A percentile compares a stretch with the other conserved stretches of the same genome.
Evolutionary conservation across 2,329 filamentous ascomycete species (phyloP).

Genomic region (Sordariomycetes sp.): DNA sequence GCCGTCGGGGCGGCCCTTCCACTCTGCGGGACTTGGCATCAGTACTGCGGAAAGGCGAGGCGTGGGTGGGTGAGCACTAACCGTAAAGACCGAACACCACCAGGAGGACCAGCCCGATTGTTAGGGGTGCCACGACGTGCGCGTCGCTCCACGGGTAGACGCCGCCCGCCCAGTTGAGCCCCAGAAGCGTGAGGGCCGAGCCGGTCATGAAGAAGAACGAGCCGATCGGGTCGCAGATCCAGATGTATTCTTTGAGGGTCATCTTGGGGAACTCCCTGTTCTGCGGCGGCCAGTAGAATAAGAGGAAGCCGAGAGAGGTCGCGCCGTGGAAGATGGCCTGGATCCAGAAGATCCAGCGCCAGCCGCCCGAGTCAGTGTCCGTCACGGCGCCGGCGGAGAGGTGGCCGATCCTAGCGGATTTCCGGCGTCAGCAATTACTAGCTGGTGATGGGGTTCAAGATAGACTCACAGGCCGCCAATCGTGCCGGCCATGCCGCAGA

Average conservation of each 20-base stretch:
- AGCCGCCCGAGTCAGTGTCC: slow-evolving; percentile 31
- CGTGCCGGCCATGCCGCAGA: slow-evolving; percentile 37
- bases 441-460: not conserved
- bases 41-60: not conserved
- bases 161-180: slow-evolving; percentile 33
- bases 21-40: slow-evolving; percentile 25
- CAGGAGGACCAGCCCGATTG: slow-evolving; percentile 28
- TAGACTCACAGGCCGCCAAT: slow-evolving; percentile 37
- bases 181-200: slow-evolving; percentile 30
- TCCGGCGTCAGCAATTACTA: not conserved
- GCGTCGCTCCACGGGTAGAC: slow-evolving; percentile 26
- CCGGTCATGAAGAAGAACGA: slow-evolving; percentile 30
- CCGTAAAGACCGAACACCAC: slow-evolving; percentile 26
- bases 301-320: slow-evolving; percentile 33
- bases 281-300: slow-evolving; percentile 34
- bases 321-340: slow-evolving; percentile 41
- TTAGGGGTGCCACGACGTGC: slow-evolving; percentile 27
- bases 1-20: slow-evolving; percentile 42
- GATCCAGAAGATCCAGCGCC: slow-evolving; percentile 49
- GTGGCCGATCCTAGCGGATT: slow-evolving; percentile 27
- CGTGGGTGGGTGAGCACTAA: slow-evolving; percentile 13
- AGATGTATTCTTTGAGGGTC: slow-evolving; percentile 26
- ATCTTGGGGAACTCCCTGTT: slow-evolving; percentile 23
- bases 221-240: slow-evolving; percentile 37
- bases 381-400: slow-evolving; percentile 42